phyloP scores from a whole-genome alignment of 1,284 basidiomycete genomes.

The Pyrrhoderma lamaoense region DNA sequence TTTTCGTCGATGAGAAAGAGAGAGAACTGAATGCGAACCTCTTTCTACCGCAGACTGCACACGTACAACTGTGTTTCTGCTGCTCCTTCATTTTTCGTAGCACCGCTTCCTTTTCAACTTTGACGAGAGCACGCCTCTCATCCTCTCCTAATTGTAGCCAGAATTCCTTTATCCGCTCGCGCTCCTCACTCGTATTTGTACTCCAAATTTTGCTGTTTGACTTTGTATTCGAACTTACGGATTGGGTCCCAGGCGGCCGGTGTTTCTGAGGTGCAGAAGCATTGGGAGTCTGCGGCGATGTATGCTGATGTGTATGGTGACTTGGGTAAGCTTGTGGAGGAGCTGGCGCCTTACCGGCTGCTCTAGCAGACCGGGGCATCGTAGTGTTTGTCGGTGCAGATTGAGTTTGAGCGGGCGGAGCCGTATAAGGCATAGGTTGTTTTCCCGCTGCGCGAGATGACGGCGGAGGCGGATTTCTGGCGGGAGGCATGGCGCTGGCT shows the following conservation, averaged over 20 bases:
- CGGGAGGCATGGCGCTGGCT: constrained; percentile 33
- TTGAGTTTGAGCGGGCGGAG: constrained; percentile 30
- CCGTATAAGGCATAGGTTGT: constrained; percentile 21
- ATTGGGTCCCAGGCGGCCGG: constrained; percentile 31
- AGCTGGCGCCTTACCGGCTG: constrained; percentile 65
- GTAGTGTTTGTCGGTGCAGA: constrained; percentile 29
- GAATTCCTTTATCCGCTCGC: constrained; percentile 95
- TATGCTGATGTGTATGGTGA: constrained; percentile 51
- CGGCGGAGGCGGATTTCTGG: constrained; percentile 26
- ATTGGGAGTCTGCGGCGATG: constrained; percentile 64
- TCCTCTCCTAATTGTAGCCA: constrained; percentile 89
- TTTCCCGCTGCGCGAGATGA: constrained; percentile 21
- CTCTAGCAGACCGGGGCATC: constrained; percentile 41
- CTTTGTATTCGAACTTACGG: constrained; percentile 33
- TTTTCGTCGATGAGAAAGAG: constrained; percentile 23
- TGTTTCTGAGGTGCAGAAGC: constrained; percentile 44
- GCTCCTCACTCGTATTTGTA: constrained; percentile 84
- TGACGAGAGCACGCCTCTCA: constrained; percentile 85
- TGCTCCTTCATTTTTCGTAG: constrained; percentile 99
- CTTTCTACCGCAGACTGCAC: constrained; percentile 96
- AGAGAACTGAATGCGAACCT: constrained; percentile 53
- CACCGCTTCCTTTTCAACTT: constrained; percentile 96
- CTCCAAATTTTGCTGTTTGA: constrained; percentile 78
- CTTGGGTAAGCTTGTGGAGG: constrained; percentile 41
- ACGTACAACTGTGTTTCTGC: constrained; percentile 92